Base-by-base conservation (phyloP, 2,329 filamentous ascomycete species). In the Cladosporium sp. region DNA sequence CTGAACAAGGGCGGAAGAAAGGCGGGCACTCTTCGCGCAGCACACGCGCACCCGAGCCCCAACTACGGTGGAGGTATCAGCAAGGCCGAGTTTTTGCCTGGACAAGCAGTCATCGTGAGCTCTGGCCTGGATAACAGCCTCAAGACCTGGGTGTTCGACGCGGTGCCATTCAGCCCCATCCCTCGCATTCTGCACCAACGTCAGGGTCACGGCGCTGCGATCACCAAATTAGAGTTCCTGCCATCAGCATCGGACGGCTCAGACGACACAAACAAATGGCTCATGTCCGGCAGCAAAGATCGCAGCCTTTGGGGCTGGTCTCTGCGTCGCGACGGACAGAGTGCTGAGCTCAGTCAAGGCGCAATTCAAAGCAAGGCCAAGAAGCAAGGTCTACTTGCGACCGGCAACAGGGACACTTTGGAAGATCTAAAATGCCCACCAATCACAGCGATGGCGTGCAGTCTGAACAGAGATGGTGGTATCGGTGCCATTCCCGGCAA, bases 251-350 rank as follows among this genome's bases (percentile, higher is more conserved):
- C 95, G 49, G 94, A 98, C 73, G 94, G 93, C 18, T 88, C 92
- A 7, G 94, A 97, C 71, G 88, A 89, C 52, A 88, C 88, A 55
- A 95, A 94, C 66, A 98, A 98, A 79, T 98, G 94, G 94, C 82
- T 98, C 7, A 83, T 99, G 65, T 97, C 93, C 74, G 92, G 92
- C 71, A 93, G 93, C 67, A 87, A 88, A 73, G 96, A 99, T 75
- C 87, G 93, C 70, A 97, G 93, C 78, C 83, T 99, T 2, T 98
- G 95, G 94, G 94, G 92, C 1, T 97, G 96, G 88, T 98, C 93
- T 84, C 81, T 99, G 77, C 90, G 95, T 52, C 91, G 92, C 62
- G 95, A 99, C 76, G 93, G 93, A 1, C 96, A 99, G 79, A 97
- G 92, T 76, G 88, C 91, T 1, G 95, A 99, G 78, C 82, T 99